Conservation (phyloP, 805 yeast species). For the Debaryomyces hansenii region DNA sequence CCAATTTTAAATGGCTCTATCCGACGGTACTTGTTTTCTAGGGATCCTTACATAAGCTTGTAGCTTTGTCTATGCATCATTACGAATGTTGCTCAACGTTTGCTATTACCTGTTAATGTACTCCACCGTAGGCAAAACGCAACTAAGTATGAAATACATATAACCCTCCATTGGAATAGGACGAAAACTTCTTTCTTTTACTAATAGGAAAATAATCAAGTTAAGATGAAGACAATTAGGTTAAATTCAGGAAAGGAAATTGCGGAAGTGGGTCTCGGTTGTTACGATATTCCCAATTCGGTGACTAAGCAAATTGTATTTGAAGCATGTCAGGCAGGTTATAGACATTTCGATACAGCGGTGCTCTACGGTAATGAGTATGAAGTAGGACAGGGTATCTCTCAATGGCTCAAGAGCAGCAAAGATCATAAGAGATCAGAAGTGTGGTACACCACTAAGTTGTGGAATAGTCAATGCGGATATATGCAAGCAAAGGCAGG, state of each 20-base stretch:
- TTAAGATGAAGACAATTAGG: slow-evolving; percentile 9
- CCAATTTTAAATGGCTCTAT: too few relatives aligned
- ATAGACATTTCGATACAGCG: slow-evolving; percentile 76
- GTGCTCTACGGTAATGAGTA: slow-evolving; percentile 66
- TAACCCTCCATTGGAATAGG: too few relatives aligned
- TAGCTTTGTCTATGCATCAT: too few relatives aligned
- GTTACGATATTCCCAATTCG: slow-evolving; percentile 41
- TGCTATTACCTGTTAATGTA: too few relatives aligned
- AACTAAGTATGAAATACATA: too few relatives aligned
- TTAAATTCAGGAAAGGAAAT: slow-evolving; percentile 33
- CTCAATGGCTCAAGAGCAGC: slow-evolving; percentile 36
- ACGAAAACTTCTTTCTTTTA: too few relatives aligned
- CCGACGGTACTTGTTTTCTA: too few relatives aligned
- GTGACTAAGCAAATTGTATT: slow-evolving; percentile 44
- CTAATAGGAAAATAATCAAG: too few relatives aligned
- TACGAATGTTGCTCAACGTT: too few relatives aligned
- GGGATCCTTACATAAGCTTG: too few relatives aligned
- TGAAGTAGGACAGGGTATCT: slow-evolving; percentile 65
- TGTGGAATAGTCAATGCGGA: slow-evolving; percentile 70
- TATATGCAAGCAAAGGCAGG: slow-evolving; percentile 58
- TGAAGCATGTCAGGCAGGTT: slow-evolving; percentile 64
- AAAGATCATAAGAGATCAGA: slow-evolving; percentile 26
- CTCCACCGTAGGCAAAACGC: too few relatives aligned
- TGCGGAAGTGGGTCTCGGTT: slow-evolving; percentile 52
- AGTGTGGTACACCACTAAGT: slow-evolving; percentile 59